Base-by-base conservation (phyloP, 768 basidiomycete species). In the Suillus clintonianus region DNA sequence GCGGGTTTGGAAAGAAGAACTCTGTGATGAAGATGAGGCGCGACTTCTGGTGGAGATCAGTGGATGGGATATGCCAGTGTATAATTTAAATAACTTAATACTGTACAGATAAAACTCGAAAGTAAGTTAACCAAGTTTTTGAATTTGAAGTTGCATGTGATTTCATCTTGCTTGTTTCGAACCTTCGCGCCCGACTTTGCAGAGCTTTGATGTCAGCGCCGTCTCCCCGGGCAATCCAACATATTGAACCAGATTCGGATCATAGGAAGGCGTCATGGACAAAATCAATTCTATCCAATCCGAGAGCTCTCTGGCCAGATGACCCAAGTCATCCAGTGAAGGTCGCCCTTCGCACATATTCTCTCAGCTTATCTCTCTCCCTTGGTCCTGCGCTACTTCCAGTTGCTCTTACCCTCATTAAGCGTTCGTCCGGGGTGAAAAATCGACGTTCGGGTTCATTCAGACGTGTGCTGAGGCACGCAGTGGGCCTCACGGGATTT, bases 371-470 rank as follows among this genome's bases (percentile, higher is more conserved):
- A 10, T 87, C 85, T 2, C 81, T 92, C 24, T 85, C 86, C 1
- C 80, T 93, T n/a, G 86, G 85, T 3, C 91, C 91, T 1, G 79
- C 84, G 3, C 75, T 91, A 11, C 63, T 91, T 3, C 85, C 87
- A 1, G 80, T 89, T 64, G 39, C 86, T 13, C 74, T 78, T 1
- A 75, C 82, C 5, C 65, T 78, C 1, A 30, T 76, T 13, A 54
- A 65, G 32, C 73, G 65, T 64, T 64, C 68, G 54, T 67, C 69
- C 27, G 63, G 62, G 9, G 67, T 82, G 47, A 66, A 68, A 64
- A 37, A 48, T 9, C 69, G 27, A 27, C 27, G 60, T 19, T 48
- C 54, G 39, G 43, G 14, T 2, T 14, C 24, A 27, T 60, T 77
- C 48, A 62, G 63, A 61, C 75, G 78, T 54, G 72, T 86, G 14